phyloP scores from a whole-genome alignment of 176 grass and related monocot genomes.

The Rhynchospora tenuis region DNA sequence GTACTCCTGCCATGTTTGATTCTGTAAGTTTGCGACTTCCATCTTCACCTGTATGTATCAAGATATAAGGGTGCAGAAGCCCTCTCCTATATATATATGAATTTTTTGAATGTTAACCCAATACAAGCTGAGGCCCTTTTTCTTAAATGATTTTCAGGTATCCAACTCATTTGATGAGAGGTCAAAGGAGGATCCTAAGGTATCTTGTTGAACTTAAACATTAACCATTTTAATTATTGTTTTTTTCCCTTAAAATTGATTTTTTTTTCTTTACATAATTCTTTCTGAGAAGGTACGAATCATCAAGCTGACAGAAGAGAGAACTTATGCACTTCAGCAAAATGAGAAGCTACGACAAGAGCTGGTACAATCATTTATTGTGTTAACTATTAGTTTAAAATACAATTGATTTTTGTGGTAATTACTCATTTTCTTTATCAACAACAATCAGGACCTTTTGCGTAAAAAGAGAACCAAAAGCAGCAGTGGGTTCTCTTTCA shows the following conservation, averaged over 20 bases:
- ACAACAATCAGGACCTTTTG: slow-evolving; percentile 58
- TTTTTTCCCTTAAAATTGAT: not conserved
- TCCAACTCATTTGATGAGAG: slow-evolving; percentile 60
- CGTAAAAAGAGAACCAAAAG: slow-evolving; percentile 60
- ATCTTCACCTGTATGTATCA: not conserved
- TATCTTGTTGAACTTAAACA: slow-evolving; percentile 17
- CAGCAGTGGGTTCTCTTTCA: slow-evolving; percentile 51
- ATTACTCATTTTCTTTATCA: not conserved
- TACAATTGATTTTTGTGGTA: slow-evolving; percentile 13
- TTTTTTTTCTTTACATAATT: not conserved
- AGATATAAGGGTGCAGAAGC: not conserved
- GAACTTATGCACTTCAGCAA: slow-evolving; percentile 66
- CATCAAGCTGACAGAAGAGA: slow-evolving; percentile 80
- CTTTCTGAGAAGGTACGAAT: slow-evolving; percentile 46
- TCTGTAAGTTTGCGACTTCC: slow-evolving; percentile 45
- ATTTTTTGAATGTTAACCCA: slow-evolving; percentile 20
- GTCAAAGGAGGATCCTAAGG: slow-evolving; percentile 68
- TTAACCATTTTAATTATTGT: not conserved
- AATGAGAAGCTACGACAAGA: slow-evolving; percentile 90
- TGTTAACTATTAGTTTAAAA: not conserved
- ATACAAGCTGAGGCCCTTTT: slow-evolving; percentile 13
- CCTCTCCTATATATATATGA: not conserved
- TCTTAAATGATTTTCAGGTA: slow-evolving; percentile 36
- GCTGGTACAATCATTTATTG: slow-evolving; percentile 48
- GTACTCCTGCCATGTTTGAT: slow-evolving; percentile 41